Conservation (phyloP, 2,329 filamentous ascomycete genomes). For the Ciborinia camelliae region DNA sequence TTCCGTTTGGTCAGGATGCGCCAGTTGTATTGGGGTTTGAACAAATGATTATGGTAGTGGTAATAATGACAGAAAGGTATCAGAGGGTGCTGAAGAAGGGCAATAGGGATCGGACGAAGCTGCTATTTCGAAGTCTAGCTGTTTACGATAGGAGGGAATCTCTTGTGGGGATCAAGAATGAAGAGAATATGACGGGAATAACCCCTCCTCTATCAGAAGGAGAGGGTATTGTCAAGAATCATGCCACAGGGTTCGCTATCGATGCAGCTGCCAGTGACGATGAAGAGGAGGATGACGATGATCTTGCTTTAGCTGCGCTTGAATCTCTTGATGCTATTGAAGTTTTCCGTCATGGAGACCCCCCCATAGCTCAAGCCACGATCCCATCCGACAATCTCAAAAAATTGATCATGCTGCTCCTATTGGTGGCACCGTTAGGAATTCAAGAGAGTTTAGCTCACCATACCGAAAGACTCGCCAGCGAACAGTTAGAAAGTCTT, state of each 20-base stretch:
- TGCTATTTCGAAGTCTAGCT: constrained; percentile 69
- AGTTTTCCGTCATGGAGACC: constrained; percentile 53
- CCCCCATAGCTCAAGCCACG: constrained; percentile 58
- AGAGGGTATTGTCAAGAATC: constrained; percentile 26
- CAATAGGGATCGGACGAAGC: constrained; percentile 55
- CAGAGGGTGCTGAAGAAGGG: constrained; percentile 58
- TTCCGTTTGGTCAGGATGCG: constrained; percentile 68
- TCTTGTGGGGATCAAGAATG: constrained; percentile 22
- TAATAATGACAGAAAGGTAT: constrained; percentile 69
- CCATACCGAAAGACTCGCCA: constrained; percentile 55
- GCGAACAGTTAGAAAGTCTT: constrained; percentile 55
- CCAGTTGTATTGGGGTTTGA: constrained; percentile 67
- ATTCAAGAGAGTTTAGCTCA: constrained; percentile 62
- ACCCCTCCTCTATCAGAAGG: neutral
- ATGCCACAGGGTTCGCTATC: constrained; percentile 40
- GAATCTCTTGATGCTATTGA: constrained; percentile 64
- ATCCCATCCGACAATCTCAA: constrained; percentile 72
- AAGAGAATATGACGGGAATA: neutral
- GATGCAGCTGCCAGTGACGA: constrained; percentile 45
- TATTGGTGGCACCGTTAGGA: constrained; percentile 62
- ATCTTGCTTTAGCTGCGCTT: constrained; percentile 65
- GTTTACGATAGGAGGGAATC: constrained; percentile 61
- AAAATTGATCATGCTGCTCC: constrained; percentile 65
- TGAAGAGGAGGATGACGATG: constrained; percentile 51
- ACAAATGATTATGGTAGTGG: constrained; percentile 68